Percentiles rank a stretch among this genome's conserved stretches.
phyloP scores from a whole-genome alignment of 768 basidiomycete species.

The Amylocystis lapponica region DNA sequence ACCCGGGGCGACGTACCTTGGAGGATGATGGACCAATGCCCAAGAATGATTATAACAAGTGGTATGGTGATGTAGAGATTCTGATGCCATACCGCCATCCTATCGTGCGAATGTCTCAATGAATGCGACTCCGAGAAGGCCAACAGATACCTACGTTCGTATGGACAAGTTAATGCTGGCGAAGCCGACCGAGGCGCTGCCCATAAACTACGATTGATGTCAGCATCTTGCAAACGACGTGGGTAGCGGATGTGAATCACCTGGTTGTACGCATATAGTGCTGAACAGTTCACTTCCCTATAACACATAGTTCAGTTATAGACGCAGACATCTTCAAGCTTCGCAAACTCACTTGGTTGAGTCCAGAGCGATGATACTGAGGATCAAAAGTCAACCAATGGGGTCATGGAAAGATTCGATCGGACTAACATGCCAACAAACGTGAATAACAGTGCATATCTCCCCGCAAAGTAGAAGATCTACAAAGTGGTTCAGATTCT shows the following conservation, averaged over 20 bases:
- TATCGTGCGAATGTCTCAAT: slow-evolving; percentile 7
- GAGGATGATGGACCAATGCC: slow-evolving; percentile 66
- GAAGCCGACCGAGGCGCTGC: slow-evolving; percentile 38
- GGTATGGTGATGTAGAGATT: slow-evolving; percentile 44
- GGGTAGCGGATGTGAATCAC: slow-evolving; percentile 18
- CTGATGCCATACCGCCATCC: slow-evolving; percentile 64
- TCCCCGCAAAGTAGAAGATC: slow-evolving; percentile 41
- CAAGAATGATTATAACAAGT: slow-evolving; percentile 52
- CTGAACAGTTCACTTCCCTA: slow-evolving; percentile 39
- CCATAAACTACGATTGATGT: slow-evolving; percentile 29
- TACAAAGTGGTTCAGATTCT: too few relatives aligned
- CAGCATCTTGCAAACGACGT: neutral
- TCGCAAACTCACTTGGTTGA: slow-evolving; percentile 24
- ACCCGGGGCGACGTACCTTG: slow-evolving; percentile 37
- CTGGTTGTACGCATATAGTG: slow-evolving; percentile 43
- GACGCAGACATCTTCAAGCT: too few relatives aligned
- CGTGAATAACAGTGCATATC: slow-evolving; percentile 39
- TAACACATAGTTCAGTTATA: too few relatives aligned
- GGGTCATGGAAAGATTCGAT: neutral
- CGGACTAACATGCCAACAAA: slow-evolving; percentile 43
- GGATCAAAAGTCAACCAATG: slow-evolving; percentile 5
- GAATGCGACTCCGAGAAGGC: too few relatives aligned
- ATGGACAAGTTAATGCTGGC: slow-evolving; percentile 44
- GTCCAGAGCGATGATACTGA: slow-evolving; percentile 34
- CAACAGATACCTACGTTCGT: slow-evolving; percentile 42